These are phyloP conservation scores for Gynochthodes officinalis DNA, from an alignment of 257 asterid species.

Conservation along the genomic window DNA sequence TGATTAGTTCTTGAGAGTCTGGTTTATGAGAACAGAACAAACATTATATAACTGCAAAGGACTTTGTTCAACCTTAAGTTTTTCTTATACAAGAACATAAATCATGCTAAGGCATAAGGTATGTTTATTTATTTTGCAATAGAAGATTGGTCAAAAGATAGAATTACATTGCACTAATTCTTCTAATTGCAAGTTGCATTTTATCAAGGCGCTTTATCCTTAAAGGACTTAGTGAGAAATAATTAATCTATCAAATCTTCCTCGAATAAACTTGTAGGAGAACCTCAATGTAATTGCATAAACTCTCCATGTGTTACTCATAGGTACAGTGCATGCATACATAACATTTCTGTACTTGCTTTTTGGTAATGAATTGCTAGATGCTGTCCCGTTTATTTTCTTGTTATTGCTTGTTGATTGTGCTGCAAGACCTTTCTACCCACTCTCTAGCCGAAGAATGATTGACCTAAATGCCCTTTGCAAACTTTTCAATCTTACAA, in stretches of 20 bases:
- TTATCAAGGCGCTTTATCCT: not conserved
- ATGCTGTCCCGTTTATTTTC: conserved; percentile 51
- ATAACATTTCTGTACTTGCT: not conserved
- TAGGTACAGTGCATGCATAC: too few species aligned
- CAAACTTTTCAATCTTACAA: conserved; percentile 90
- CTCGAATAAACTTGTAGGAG: not conserved
- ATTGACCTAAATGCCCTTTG: conserved; percentile 59
- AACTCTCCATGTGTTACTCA: too few species aligned
- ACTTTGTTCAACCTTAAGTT: not conserved
- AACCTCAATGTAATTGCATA: too few species aligned
- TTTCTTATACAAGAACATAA: not conserved
- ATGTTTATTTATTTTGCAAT: not conserved
- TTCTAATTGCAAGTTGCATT: too few species aligned
- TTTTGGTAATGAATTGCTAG: conserved; percentile 38
- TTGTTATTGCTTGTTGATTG: conserved; percentile 62
- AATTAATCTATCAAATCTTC: not conserved
- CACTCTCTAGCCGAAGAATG: conserved; percentile 93
- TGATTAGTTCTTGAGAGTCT: not conserved
- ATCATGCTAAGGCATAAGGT: not conserved
- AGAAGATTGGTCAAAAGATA: not conserved
- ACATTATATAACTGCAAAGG: not conserved
- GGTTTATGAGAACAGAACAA: not conserved
- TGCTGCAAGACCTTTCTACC: conserved; percentile 79
- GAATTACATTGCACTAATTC: too few species aligned
- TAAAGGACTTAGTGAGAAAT: not conserved